Base-by-base conservation (phyloP, 1,284 basidiomycete genomes). In the Fomes fomentarius region DNA sequence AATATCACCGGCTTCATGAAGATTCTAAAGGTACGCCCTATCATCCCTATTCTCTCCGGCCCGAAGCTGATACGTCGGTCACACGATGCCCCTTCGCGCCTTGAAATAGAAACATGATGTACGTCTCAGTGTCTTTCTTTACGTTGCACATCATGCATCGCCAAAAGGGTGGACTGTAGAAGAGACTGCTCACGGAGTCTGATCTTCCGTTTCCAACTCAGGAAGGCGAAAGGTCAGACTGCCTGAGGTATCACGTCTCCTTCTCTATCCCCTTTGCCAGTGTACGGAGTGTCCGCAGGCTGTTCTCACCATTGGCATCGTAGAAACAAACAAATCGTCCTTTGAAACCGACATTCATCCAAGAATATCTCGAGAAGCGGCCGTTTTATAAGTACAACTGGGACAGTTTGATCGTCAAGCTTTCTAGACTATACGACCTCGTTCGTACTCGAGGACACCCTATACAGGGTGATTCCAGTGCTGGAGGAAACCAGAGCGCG, bases 1-100 rank as follows among this genome's bases (percentile, higher is more conserved):
- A 98, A 98, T 72, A 94, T 93, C 70, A 96, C 97, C 1, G 97
- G 97, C 9, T 99, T 99, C 74, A 92, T 98, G 82, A 99, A 99
- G 77, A 99, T 99, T 61, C 81, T 98, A 61, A 99, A 99, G 83
- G 89, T 87, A 47, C 45, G 40, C n/a, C 38, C 25, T 15, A 45
- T 41, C 26, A 30, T 47, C 43, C 41, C 53, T 52, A 38, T n/a
- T 9, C 39, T 37, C 51, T 25, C 37, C 17, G 34, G 30, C 22
- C 35, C 31, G 34, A 33, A 35, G 9, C 52, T 58, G 40, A 44
- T 47, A 35, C 24, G 34, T 30, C 41, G 26, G 19, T 40, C 38
- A 24, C 38, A 24, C 38, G 38, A 24, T 53, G 59, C 65, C 35
- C 34, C 33, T 37, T 26, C 22, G 8, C 31, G 31, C 14, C 14